phyloP scores from a whole-genome alignment of 202 grass and related monocot genomes.

The Setaria italica region DNA sequence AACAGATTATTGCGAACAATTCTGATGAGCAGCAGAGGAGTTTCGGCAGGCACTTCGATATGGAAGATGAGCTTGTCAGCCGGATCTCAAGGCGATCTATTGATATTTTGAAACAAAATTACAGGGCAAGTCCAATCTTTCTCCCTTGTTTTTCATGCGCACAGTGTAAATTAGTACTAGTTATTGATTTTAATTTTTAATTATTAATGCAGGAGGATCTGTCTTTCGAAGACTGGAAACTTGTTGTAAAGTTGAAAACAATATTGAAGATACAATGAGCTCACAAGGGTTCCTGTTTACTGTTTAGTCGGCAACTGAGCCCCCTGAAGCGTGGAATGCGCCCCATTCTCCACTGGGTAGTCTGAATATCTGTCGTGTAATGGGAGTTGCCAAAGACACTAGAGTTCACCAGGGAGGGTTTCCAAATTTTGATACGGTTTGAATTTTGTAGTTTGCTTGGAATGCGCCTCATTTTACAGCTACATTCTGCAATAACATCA shows the following conservation, averaged over 20 bases:
- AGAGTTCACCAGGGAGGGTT: constrained; percentile 9
- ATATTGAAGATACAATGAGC: constrained; percentile 55
- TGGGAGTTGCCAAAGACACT: neutral
- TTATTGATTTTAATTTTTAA: neutral
- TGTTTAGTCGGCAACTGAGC: neutral
- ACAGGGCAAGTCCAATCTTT: constrained; percentile 62
- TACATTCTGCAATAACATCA: constrained; percentile 10
- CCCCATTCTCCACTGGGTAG: neutral
- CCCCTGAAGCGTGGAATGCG: neutral
- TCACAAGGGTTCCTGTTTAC: too few relatives aligned
- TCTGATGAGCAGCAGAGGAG: constrained; percentile 89
- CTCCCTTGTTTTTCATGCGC: neutral
- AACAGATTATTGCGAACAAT: constrained; percentile 71
- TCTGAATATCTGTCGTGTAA: neutral
- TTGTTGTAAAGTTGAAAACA: constrained; percentile 55
- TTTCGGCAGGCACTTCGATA: constrained; percentile 81
- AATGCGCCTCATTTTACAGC: neutral
- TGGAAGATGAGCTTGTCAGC: constrained; percentile 90
- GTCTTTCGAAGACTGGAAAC: constrained; percentile 53
- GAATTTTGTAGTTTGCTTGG: constrained; percentile 9
- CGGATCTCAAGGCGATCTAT: constrained; percentile 78
- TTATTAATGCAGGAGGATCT: constrained; percentile 52
- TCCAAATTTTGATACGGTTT: constrained; percentile 41
- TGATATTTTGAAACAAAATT: constrained; percentile 79
- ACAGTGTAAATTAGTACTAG: neutral